Conservation (phyloP, 257 asterid genomes). For the Scutellaria baicalensis region DNA sequence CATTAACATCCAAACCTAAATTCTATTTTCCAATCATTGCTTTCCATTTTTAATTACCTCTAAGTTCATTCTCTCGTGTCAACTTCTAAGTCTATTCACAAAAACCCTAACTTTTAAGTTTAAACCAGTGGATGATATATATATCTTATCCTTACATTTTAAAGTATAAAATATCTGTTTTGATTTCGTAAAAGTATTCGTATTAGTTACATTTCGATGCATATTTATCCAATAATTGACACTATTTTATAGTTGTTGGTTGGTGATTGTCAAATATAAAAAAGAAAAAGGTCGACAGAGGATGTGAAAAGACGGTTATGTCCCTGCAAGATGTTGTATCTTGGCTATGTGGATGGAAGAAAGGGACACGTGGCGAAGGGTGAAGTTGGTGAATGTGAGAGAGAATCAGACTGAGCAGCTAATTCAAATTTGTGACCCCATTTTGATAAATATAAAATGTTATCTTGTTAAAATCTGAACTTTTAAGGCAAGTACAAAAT, state of each 20-base stretch:
- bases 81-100: too few relatives aligned
- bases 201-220: too few relatives aligned
- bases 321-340: not conserved
- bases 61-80: not conserved
- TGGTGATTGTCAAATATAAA: not conserved
- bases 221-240: not conserved
- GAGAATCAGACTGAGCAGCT: slow-evolving; percentile 16
- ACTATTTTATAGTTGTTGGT: not conserved
- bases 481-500: slow-evolving; percentile 24
- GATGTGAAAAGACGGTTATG: not conserved
- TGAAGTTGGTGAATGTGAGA: not conserved
- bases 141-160: not conserved
- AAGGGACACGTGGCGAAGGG: not conserved
- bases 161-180: not conserved
- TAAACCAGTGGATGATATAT: not conserved
- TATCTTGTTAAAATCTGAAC: slow-evolving; percentile 26
- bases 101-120: too few relatives aligned
- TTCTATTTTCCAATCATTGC: slow-evolving; percentile 6
- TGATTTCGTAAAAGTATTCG: not conserved
- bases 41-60: not conserved
- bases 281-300: not conserved
- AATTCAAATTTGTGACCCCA: slow-evolving; percentile 11
- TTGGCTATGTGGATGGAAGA: not conserved
- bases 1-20: not conserved
- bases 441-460: slow-evolving; percentile 5